Base-by-base conservation (phyloP, 495 filamentous ascomycete species). In the Melanomma pulvis-pyrius region DNA sequence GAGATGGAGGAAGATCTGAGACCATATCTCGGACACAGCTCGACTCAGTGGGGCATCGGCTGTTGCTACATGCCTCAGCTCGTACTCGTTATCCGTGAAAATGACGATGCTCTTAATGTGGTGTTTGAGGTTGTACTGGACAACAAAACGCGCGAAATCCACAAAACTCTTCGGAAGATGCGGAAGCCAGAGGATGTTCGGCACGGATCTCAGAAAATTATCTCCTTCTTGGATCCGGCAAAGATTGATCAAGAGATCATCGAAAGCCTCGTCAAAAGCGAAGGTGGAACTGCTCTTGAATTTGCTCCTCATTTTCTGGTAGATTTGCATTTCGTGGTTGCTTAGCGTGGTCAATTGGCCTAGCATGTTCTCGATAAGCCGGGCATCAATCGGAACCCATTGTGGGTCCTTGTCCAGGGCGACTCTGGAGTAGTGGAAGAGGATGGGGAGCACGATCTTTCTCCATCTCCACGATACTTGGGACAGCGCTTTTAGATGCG, bases 361-460 rank as follows among this genome's bases (percentile, higher is more conserved):
- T 51, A 67, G 68, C 68, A 71, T 67, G 24, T 46, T 56, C 28
- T 71, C 63, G 28, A 71, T 39, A 15, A 67, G 53, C 2, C 59
- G 39, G 9, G 63, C 68, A 41, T 71, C 68, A 54, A 71, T 56
- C 3, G 59, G 64, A n/a, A 71, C 54, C 68, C 63, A 67, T 61
- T 67, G 68, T 24, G 63, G 59, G 11, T 41, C 39, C 2, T 34
- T 52, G 50, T 72, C 65, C 13, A 72, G 60, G 1, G 26, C 3
- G 15, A 72, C 36, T 7, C 57, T 19, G 19, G 61, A 57, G 52
- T 65, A 68, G 13, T 29, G 50, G 46, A 72, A 72, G 9, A 72
- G 61, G 26, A 65, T 59, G 24, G 69, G 61, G n/a, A 65, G 61
- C 2, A 65, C 57, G 47, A 68, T 46, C 22, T 65, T 65, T 26